phyloP scores from a whole-genome alignment of 495 filamentous ascomycete genomes.

The Aspergillus conjunctus region DNA sequence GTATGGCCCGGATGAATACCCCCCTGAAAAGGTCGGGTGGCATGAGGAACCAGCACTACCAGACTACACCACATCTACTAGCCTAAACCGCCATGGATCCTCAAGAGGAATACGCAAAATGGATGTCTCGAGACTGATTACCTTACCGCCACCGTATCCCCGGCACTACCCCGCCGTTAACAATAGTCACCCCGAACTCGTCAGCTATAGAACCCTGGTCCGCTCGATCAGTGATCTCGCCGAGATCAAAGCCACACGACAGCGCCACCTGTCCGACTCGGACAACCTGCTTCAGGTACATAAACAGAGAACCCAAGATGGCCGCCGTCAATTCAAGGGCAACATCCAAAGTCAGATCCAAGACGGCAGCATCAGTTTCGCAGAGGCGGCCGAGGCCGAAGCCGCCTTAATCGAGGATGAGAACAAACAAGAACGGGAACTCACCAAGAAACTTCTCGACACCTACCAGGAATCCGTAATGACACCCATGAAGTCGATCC shows the following conservation, averaged over 20 bases:
- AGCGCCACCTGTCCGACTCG: conserved; percentile 52
- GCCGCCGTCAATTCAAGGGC: conserved; percentile 51
- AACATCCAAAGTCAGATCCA: conserved; percentile 76
- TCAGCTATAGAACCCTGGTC: conserved; percentile 72
- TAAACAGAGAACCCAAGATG: conserved; percentile 45
- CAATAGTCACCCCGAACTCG: conserved; percentile 88
- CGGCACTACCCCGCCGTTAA: conserved; percentile 93
- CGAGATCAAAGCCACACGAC: conserved; percentile 69
- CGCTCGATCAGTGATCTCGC: conserved; percentile 74
- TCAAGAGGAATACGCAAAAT: conserved; percentile 55
- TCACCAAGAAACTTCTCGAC: conserved; percentile 73
- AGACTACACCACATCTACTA: conserved; percentile 24
- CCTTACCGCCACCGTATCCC: conserved; percentile 89
- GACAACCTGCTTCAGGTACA: conserved; percentile 42
- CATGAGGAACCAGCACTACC: conserved; percentile 60
- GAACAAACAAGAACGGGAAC: conserved; percentile 58
- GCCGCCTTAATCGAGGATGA: conserved; percentile 65
- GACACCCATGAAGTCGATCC: conserved; percentile 72
- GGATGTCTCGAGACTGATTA: conserved; percentile 90
- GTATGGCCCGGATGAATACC: conserved; percentile 71
- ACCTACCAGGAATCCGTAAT: conserved; percentile 73
- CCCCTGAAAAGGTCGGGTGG: conserved; percentile 81
- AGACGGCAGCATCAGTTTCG: conserved; percentile 73
- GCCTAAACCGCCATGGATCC: conserved; percentile 17
- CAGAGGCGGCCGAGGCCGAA: conserved; percentile 78